Evolutionary conservation across 106 monocot species (phyloP), one percentile per base, ranked within the genome.

Genomic region (Phalaenopsis equestris): DNA sequence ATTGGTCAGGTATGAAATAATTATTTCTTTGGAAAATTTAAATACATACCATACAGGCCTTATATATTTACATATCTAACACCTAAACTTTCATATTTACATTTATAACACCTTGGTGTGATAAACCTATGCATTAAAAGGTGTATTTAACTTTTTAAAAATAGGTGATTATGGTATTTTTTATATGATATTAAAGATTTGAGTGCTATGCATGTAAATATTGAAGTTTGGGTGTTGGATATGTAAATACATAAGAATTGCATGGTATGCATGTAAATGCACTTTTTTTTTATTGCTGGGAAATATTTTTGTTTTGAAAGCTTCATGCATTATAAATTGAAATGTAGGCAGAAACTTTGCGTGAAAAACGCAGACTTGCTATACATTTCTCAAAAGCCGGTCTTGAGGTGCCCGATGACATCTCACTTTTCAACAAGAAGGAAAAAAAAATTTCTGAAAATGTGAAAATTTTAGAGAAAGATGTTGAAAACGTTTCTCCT

Each of bases 381-480:
- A 83, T 85, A 41, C 89, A 93, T 36, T 84, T 91, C 42, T 93
- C 93, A 41, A 99, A 93, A 86, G 91, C 84, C 47, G 99, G 99
- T 72, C 83, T 99, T 39, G 85, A 91, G 41, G 67, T 93, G 43
- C 90, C 91, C 23, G 87, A 93, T 42, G 89, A 91, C 47, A 49
- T 68, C 36, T 79, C 72, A 46, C 78, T 78, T 42, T 81, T 74
- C 17, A 95, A 93, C 61, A 95, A 93, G 73, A 90, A 76, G 72
- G 83, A 79, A 24, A 67, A 57, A 45, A 48, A 30, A 79, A 17
- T 18, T 41, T 10, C 15, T 82, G 86, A 81, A 12, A 73, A 56
- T 70, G 49, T 49, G 49, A 76, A 76, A 47, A n/a, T 1, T 21
- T 79, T 64, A 43, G 45, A 75, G 48, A 61, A 10, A 55, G 36